A percentile compares a stretch with the other conserved stretches of the same genome.
Evolutionary conservation across 1,284 basidiomycete species (phyloP).

Genomic region (Violaceomyces palustris): DNA sequence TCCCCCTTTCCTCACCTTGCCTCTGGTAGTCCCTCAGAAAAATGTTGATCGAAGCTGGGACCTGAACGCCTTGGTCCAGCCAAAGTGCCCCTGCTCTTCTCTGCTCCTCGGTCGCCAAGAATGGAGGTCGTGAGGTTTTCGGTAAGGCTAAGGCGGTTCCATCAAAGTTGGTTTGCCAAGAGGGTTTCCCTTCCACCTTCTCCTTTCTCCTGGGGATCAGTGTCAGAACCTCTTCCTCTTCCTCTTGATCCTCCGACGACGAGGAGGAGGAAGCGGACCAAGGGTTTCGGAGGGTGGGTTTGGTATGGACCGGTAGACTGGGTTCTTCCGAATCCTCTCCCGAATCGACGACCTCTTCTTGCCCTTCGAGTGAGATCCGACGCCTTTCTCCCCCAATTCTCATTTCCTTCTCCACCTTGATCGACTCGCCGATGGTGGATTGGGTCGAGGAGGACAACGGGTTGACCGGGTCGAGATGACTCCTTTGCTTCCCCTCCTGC

Average conservation of each 20-base stretch:
- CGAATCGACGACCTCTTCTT: too few species aligned
- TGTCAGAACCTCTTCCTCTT: conserved; percentile 12
- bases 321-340: conserved; percentile 6
- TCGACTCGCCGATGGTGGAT: conserved; percentile 8
- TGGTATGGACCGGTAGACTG: conserved; percentile 3
- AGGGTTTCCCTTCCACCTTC: background rate
- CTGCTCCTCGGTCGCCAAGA: conserved; percentile 9
- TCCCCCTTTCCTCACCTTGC: too few species aligned
- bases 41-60: conserved; percentile 71
- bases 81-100: conserved; percentile 3
- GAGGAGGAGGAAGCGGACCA: background rate
- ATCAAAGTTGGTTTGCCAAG: background rate
- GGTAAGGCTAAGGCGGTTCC: background rate
- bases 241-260: conserved; percentile 2
- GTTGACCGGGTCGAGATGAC: background rate
- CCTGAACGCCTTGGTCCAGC: conserved; percentile 44
- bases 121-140: conserved; percentile 8
- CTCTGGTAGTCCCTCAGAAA: conserved; percentile 78
- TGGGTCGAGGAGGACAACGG: background rate
- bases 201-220: background rate
- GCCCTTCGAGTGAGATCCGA: too few species aligned
- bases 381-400: too few species aligned
- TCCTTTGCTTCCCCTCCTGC: background rate
- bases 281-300: background rate
- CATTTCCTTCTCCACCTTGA: too few species aligned